Evolutionary conservation across 1,284 basidiomycete genomes (phyloP), one percentile per base, ranked within the genome.

Genomic region (Trichosporon ovoides): DNA sequence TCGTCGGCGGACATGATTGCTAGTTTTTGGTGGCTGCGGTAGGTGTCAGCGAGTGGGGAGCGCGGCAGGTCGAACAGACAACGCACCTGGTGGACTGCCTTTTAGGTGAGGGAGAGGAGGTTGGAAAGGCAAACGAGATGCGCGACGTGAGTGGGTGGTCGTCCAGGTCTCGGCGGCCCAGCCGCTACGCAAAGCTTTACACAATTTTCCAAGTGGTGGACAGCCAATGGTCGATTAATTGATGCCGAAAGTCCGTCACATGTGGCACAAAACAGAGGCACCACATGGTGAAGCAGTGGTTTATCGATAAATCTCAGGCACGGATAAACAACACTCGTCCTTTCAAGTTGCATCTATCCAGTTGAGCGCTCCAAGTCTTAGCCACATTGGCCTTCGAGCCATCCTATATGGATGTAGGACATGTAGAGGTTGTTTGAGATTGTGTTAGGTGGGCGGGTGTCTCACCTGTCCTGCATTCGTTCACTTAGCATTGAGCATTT

Each of bases 1-100:
- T 95, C 93, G 77, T 95, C 92, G 68, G 79, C 76, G 84, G 89
- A 89, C 86, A 87, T 89, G 83, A 82, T 80, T 62, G 55, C 43
- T 61, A 56, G 63, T 64, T 59, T 61, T 61, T 49, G 55, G 54
- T 59, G 52, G 61, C 53, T 61, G 52, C 11, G 43, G 43, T 48
- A 22, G 43, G 43, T 31, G 43, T 48, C 22, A 48, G 43, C 43
- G 43, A 31, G 38, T n/a, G 38, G 22, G 22, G 18, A 22, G 22
- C 19, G 38, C 14, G 28, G 12, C 35, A 38, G 6, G 31, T 19
- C 46, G 37, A 37, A 7, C 38, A 48, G 20, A 38, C 16, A 48
- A 55, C 58, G 43, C 31, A 63, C 62, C 63, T 59, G 58, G 49
- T 28, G 46, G 50, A 54, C 37, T 64, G 65, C 65, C 65, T 65